These are phyloP conservation scores for Cetraspora pellucida DNA, from an alignment of 192 early-diverging fungal species.

Conservation along the genomic window DNA sequence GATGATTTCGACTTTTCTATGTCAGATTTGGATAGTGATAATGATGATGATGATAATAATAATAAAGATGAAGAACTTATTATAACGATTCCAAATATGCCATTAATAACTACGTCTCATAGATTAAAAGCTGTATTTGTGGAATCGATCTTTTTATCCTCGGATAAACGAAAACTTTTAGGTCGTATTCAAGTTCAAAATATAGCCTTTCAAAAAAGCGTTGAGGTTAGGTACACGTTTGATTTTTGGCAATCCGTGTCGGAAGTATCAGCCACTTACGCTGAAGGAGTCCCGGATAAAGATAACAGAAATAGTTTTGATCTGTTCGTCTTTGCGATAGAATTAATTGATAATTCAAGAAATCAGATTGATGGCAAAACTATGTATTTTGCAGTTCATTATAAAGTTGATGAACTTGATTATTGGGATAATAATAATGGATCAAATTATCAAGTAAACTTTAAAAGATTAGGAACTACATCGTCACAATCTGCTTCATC, in stretches of 20 bases:
- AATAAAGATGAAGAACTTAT: constrained; percentile 37
- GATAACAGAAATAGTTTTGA: constrained; percentile 54
- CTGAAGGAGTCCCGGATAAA: constrained; percentile 54
- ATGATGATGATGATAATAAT: constrained; percentile 17
- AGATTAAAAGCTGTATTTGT: constrained; percentile 55
- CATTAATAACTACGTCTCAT: constrained; percentile 30
- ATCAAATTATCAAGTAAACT: constrained; percentile 76
- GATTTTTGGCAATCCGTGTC: constrained; percentile 78
- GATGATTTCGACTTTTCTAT: constrained; percentile 29
- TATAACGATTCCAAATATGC: constrained; percentile 45
- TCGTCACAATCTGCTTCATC: constrained; percentile 26
- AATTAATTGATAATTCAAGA: constrained; percentile 55
- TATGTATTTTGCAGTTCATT: constrained; percentile 66
- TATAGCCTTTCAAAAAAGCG: constrained; percentile 81
- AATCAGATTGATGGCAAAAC: constrained; percentile 46
- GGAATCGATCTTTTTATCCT: constrained; percentile 54
- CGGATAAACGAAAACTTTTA: constrained; percentile 56
- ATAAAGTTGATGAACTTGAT: constrained; percentile 69
- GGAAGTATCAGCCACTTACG: constrained; percentile 68
- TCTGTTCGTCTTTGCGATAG: constrained; percentile 71
- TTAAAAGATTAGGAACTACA: constrained; percentile 38
- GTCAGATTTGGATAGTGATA: background rate
- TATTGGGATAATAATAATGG: constrained; percentile 96
- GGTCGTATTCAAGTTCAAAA: constrained; percentile 82
- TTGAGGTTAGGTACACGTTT: constrained; percentile 78